Base-by-base conservation (phyloP, 495 filamentous ascomycete species). In the Evernia prunastri region DNA sequence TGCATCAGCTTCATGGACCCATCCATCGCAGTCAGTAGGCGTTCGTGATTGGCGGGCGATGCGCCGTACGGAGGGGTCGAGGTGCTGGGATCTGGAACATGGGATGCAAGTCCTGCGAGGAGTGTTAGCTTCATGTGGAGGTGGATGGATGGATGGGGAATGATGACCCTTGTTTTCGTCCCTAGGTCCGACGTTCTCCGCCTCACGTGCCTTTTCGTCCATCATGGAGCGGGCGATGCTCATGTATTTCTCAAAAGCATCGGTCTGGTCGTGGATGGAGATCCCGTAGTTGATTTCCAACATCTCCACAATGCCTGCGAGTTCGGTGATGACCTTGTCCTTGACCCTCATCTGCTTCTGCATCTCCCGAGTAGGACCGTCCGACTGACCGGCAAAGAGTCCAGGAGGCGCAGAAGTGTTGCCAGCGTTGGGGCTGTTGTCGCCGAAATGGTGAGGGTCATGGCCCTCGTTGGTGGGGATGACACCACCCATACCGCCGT, bases 231-330 rank as follows among this genome's bases (percentile, higher is more conserved):
- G 13, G 51, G 51, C 51, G 23, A 54, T 54, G 51, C 2, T n/a
- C 29, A 54, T 15, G 29, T 33, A n/a, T 3, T 31, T 33, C 3
- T 54, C 18, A 17, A 54, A 20, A 9, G 51, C 20, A 10, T 8
- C 7, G 51, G 51, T 31, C 18, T 54, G 51, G 51, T 54, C 51
- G 6, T 54, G 17, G 25, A 54, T 54, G 51, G 51, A 17, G 6
- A 54, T 31, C 2, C 51, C 51, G 6, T 33, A 54, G 7, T 54
- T 54, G 51, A 54, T 54, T 54, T 63, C 61, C 27, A 63, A 42
- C n/a, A 23, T 45, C 27, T 56, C 27, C 27, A 63, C 39, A 27
- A 56, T 54, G 29, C 35, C 53, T 0, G 53, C 53, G 40, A 63
- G 39, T 2, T 45, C 27, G 18, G n/a, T 18, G 27, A 63, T 63